Base-by-base conservation (phyloP, 805 yeast species). In the Cyberlindnera euphorbiae region DNA sequence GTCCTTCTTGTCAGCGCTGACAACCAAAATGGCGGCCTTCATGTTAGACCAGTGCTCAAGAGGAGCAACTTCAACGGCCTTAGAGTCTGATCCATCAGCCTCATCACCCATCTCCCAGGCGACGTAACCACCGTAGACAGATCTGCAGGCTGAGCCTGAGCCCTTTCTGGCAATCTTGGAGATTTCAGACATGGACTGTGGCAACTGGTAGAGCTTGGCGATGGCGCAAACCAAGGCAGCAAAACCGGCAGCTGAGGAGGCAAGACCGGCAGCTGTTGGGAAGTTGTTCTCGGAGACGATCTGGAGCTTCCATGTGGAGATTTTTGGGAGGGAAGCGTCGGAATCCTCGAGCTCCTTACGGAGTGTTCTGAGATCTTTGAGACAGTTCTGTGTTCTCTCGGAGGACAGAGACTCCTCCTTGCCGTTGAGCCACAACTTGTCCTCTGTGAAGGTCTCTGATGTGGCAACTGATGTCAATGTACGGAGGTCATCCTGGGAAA, bases 201-300 rank as follows among this genome's bases (percentile, higher is more conserved):
- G 95, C 42, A 93, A 76, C 60, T 84, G 62, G 65, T 82, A 93
- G 41, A 93, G 69, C 55, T 73, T 75, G 13, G 97, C 88, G 54
- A 93, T 77, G n/a, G 96, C 85, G 32, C 76, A 76, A 16, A 90
- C 95, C 43, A 93, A 71, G 8, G 98, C 98, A 24, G 98, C 96
- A 62, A 88, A 90, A 0, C 99, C 99, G 8, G 98, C 97, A 11
- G 98, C 98, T 5, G 95, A 83, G 1, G 96, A 87, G 0, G 98
- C 98, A 50, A 93, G 73, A 3, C 98, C 98, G 6, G 98, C 98
- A 22, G 98, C 98, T 17, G 99, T 93, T 35, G 99, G 99, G 71
- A 93, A 93, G 64, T 93, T 93, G 67, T 93, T 93, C 57, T 87
- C 95, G 18, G 94, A 80, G 11, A 86, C 95, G 49, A 93, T 83